Evolutionary conservation across 768 basidiomycete species (phyloP), one percentile per base, ranked within the genome.

Genomic region (Phanerochaete sordida): DNA sequence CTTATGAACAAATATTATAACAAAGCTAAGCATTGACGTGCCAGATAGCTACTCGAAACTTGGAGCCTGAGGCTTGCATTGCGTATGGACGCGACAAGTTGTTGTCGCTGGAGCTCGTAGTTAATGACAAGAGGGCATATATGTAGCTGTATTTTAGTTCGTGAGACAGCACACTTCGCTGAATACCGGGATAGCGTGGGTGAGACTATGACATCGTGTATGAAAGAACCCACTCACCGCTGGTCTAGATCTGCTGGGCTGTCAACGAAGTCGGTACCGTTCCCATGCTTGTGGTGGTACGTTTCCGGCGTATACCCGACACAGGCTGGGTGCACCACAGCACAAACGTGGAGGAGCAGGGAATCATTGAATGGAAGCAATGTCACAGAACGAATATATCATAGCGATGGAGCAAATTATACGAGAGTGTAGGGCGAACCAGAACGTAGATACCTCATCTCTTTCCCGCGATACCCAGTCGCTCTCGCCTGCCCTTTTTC

Each of bases 391-490:
- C 33, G 33, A 35, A 35, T 35, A 35, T 35, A 35, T 35, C 33
- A 43, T 43, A 43, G 39, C 19, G 19, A 43, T 19, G 19, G 39
- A 11, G 39, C 39, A 43, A 43, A 43, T 43, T 43, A 19, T 43
- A 35, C 13, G 33, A 35, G 7, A 35, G 33, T 13, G 33, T 35
- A 7, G 33, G 13, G 13, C 13, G 33, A 35, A 13, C 7, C 33
- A 13, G 13, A 13, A 35, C 13, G 13, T 13, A 6, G 13, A 13
- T 35, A 35, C 33, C 13, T 35, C 39, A 88, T 65, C 79, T 77
- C 70, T 86, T 91, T 61, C 86, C 81, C 59, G 84, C 75, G 67
- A 91, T 83, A 23, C 88, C 85, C 31, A 84, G 81, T 47, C 73
- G 72, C 43, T 74, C 71, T 9, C 75, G 74, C 19, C 80, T 65